A percentile compares a stretch with the other conserved stretches of the same genome.
phyloP scores from a whole-genome alignment of 1,284 basidiomycete genomes.

The Ustilago trichophora region DNA sequence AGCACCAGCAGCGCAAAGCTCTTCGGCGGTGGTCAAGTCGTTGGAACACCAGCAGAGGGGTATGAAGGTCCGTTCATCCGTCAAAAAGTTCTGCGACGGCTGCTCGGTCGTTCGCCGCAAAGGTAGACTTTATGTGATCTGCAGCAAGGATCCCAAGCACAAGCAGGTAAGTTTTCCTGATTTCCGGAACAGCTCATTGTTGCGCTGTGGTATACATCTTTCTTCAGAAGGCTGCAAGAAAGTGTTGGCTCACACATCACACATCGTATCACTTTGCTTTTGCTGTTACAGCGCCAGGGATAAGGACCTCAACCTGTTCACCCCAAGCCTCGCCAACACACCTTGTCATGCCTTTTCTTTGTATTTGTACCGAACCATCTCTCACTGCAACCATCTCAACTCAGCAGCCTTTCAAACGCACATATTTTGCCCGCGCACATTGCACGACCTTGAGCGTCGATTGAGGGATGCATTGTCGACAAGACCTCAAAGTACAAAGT shows the following conservation, averaged over 20 bases:
- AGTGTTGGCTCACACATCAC: too few species aligned
- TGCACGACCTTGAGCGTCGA: too few species aligned
- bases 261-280: too few species aligned
- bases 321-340: too few species aligned
- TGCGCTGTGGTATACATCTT: too few species aligned
- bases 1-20: neutral
- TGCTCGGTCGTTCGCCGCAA: conserved; percentile 72
- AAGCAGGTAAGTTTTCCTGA: conserved; percentile 80
- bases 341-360: neutral
- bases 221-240: too few species aligned
- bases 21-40: conserved; percentile 4
- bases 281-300: conserved; percentile 12
- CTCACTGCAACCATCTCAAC: too few species aligned
- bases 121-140: conserved; percentile 90
- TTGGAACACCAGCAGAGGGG: conserved; percentile 70
- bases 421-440: too few species aligned
- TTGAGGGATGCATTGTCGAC: too few species aligned
- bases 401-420: too few species aligned
- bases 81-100: conserved; percentile 74
- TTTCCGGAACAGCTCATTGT: too few species aligned
- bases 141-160: conserved; percentile 93
- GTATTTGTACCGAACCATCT: conserved; percentile 23
- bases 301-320: neutral
- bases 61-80: conserved; percentile 95
- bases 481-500: too few species aligned